Conservation (phyloP, 2,329 filamentous ascomycete species). For the Phialemoniopsis sp. region DNA sequence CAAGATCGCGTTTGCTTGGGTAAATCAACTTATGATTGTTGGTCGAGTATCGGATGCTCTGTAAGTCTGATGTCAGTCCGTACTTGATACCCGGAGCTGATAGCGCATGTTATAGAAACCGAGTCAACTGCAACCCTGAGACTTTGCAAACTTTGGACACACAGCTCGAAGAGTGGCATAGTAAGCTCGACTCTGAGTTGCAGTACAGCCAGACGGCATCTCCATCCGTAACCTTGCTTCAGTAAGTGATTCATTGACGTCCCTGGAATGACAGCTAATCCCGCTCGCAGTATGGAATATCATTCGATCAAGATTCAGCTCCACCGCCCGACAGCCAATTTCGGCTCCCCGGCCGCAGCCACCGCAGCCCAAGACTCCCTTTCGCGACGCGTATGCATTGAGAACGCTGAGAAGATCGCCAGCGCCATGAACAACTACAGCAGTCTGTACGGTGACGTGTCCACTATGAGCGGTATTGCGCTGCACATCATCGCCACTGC, state of each 20-base stretch:
- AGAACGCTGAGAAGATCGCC: neutral
- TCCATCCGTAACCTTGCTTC: too few species aligned
- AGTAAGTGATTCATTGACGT: too few species aligned
- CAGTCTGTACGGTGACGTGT: neutral
- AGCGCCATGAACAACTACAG: neutral
- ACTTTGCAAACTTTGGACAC: neutral
- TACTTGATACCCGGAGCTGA: too few species aligned
- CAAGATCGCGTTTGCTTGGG: neutral
- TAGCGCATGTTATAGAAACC: neutral
- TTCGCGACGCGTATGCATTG: neutral
- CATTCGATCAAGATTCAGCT: neutral
- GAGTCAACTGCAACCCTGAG: too few species aligned
- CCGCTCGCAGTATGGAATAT: neutral
- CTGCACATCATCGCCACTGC: constrained; percentile 1
- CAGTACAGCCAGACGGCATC: too few species aligned
- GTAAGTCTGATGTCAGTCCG: too few species aligned
- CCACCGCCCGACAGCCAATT: constrained; percentile 1
- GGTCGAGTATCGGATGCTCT: neutral
- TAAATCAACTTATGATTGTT: constrained; percentile 1
- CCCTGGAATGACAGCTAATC: too few species aligned
- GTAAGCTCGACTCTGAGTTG: neutral
- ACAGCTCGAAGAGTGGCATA: neutral
- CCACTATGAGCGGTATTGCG: neutral
- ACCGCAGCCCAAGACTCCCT: neutral
- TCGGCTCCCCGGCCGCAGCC: neutral